Percentiles rank a stretch among this genome's conserved stretches.
phyloP scores from a whole-genome alignment of 2,329 filamentous ascomycete genomes.

The Cytospora paraplurivora region DNA sequence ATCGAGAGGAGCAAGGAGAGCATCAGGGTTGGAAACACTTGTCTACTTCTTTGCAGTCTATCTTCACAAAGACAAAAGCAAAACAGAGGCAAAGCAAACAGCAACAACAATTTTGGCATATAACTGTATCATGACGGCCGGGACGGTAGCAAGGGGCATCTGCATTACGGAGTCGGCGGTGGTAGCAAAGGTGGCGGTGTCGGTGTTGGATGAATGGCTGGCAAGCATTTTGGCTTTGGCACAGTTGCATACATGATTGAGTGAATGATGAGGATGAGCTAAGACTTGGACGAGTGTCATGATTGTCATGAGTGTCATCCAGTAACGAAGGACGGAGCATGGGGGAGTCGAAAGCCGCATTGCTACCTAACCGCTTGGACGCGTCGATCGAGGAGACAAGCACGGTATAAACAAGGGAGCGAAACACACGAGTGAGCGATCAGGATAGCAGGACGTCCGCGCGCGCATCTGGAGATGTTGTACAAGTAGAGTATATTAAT shows the following conservation, averaged over 20 bases:
- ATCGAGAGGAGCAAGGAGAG: neutral
- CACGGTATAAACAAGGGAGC: neutral
- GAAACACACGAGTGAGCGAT: neutral
- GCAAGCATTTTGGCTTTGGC: conserved; percentile 16
- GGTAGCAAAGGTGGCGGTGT: neutral
- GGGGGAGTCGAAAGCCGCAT: neutral
- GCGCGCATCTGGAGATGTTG: neutral
- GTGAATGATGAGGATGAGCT: neutral
- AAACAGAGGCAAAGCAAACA: neutral
- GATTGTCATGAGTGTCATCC: no score
- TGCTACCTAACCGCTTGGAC: neutral
- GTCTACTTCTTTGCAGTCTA: conserved; percentile 17
- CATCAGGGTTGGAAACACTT: conserved; percentile 11
- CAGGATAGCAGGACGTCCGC: neutral
- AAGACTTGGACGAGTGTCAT: neutral
- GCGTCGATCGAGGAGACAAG: neutral
- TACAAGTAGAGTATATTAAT: neutral
- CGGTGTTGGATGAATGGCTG: conserved; percentile 5
- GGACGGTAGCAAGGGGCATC: conserved; percentile 1
- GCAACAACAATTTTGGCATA: neutral
- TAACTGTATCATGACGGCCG: conserved; percentile 11
- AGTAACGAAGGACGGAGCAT: neutral
- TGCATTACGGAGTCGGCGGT: conserved; percentile 11
- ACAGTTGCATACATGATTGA: conserved; percentile 18
- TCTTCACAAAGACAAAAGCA: neutral